phyloP scores from a whole-genome alignment of 108 stramenopile species.

The Parietichytrium sp. region DNA sequence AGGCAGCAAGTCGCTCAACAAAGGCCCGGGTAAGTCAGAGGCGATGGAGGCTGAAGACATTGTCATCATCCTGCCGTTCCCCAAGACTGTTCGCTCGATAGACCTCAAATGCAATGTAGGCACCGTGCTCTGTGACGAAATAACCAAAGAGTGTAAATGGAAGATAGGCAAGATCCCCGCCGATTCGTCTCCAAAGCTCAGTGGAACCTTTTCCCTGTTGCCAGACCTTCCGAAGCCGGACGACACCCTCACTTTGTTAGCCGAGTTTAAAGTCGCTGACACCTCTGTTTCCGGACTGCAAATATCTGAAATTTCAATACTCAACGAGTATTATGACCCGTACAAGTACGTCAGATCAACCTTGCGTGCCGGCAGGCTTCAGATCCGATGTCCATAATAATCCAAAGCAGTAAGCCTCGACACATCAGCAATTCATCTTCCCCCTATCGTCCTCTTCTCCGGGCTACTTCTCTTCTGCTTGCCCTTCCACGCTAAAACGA shows the following conservation, averaged over 20 bases:
- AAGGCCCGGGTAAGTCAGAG: conserved; percentile 20
- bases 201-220: conserved; percentile 63
- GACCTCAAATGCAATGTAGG: conserved; percentile 76
- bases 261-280: conserved; percentile 89
- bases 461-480: too few relatives aligned
- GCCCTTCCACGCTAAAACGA: too few relatives aligned
- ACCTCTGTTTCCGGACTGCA: conserved; percentile 86
- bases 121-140: conserved; percentile 78
- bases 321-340: conserved; percentile 83
- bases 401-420: too few relatives aligned
- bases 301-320: conserved; percentile 80
- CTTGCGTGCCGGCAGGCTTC: conserved; percentile 78
- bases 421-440: too few relatives aligned
- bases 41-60: conserved; percentile 89
- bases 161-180: conserved; percentile 50
- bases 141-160: conserved; percentile 79
- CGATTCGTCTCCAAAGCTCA: conserved; percentile 44
- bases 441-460: too few relatives aligned
- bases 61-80: conserved; percentile 83
- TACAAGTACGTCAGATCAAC: conserved; percentile 93
- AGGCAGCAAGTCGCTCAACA: conserved; percentile 32
- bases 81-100: conserved; percentile 80
- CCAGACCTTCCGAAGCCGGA: conserved; percentile 55
- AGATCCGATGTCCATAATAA: too few relatives aligned
- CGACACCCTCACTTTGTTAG: conserved; percentile 76